Conservation (phyloP, 345 rosid genomes). For the Corchorus olitorius region DNA sequence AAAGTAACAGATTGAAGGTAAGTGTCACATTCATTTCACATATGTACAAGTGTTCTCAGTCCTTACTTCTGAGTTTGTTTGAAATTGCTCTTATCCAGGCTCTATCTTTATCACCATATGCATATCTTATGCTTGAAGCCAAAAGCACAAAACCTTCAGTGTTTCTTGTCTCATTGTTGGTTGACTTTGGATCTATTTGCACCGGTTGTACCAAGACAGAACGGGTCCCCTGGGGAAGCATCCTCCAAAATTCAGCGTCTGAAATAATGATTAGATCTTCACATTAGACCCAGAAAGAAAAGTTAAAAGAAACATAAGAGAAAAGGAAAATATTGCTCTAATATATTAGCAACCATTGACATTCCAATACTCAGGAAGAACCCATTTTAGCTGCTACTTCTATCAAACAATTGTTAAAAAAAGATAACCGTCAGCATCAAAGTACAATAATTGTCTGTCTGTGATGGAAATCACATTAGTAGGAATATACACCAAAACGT, state of each 20-base stretch:
- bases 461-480: no score
- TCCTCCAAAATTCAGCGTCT: slow-evolving; percentile 59
- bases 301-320: slow-evolving; percentile 4
- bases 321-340: neutral
- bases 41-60: slow-evolving; percentile 31
- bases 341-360: neutral
- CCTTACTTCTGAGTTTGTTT: slow-evolving; percentile 63
- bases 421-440: neutral
- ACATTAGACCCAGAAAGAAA: slow-evolving; percentile 13
- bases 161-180: slow-evolving; percentile 26
- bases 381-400: neutral
- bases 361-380: neutral
- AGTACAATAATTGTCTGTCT: neutral
- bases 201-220: slow-evolving; percentile 73
- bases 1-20: neutral
- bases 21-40: slow-evolving; percentile 19
- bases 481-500: no score
- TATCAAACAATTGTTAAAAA: neutral
- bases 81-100: slow-evolving; percentile 84
- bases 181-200: slow-evolving; percentile 31
- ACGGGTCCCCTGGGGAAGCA: slow-evolving; percentile 67
- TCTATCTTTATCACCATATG: slow-evolving; percentile 76
- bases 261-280: slow-evolving; percentile 30
- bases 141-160: slow-evolving; percentile 64
- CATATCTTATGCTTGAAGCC: slow-evolving; percentile 75